Conservation (phyloP, 768 basidiomycete genomes). For the Lenzites betulinus region DNA sequence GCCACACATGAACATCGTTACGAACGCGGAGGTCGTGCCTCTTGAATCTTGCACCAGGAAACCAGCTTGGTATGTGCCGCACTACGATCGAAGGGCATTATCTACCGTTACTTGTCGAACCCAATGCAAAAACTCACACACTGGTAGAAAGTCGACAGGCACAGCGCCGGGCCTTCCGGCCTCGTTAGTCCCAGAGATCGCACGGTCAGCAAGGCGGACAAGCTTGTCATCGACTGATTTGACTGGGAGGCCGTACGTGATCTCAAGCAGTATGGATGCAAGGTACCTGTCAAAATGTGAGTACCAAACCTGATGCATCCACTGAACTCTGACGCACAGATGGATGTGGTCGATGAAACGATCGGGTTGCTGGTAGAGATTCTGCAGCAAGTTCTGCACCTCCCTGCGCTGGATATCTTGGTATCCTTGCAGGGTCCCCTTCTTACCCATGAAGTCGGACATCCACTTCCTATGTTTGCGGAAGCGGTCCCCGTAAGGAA, state of each 20-base stretch:
- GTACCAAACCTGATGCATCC: too few relatives aligned
- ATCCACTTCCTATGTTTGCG: conserved; percentile 22
- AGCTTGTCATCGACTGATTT: background rate
- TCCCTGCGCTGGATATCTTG: conserved; percentile 13
- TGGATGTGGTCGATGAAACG: conserved; percentile 6
- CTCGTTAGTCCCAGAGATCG: background rate
- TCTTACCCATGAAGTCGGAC: conserved; percentile 15
- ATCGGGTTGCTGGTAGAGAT: conserved; percentile 15
- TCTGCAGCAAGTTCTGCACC: conserved; percentile 8
- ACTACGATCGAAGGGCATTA: conserved; percentile 5
- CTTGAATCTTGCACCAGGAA: conserved; percentile 37
- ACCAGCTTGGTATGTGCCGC: conserved; percentile 32
- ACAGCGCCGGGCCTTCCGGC: background rate
- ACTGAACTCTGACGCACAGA: background rate
- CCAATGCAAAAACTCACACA: background rate
- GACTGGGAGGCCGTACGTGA: background rate
- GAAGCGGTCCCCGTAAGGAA: conserved; percentile 16
- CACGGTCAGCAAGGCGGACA: background rate
- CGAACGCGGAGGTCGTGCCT: conserved; percentile 20
- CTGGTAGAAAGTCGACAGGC: background rate
- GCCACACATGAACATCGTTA: conserved; percentile 21
- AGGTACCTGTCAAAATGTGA: conserved; percentile 18
- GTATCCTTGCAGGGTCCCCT: conserved; percentile 6
- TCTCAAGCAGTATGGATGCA: conserved; percentile 20
- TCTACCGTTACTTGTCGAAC: background rate